Evolutionary conservation across 495 filamentous ascomycete genomes (phyloP), one percentile per base, ranked within the genome.

Genomic region (Daldinia childiae): DNA sequence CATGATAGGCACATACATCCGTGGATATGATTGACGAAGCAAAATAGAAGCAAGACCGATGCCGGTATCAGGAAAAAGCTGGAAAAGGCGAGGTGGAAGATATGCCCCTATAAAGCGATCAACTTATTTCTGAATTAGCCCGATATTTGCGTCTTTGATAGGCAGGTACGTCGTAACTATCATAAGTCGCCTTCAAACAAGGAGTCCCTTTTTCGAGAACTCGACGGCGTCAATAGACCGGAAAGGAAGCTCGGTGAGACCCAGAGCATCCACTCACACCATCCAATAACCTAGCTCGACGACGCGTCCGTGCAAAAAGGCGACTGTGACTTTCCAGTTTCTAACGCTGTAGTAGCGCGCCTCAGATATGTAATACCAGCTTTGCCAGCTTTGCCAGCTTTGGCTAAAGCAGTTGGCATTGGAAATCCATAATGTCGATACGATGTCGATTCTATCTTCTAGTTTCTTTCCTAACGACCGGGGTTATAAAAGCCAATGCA

Each of bases 171-270:
- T 14, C 50, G 26, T 54, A 30, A 54, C 50, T 30, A 51, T 38
- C 9, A 15, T 17, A 57, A 15, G 62, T 64, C n/a, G 38, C 12
- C 21, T 60, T 34, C 8, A 19, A 36, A 12, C 26, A 36, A 56
- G 52, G 24, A 51, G 39, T 34, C n/a, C 59, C 34, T 30, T 51
- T 63, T 32, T 48, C 17, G 52, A 58, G 48, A 52, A 26, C 34
- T 69, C 12, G 29, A 65, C 61, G 66, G 71, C 65, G 62, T 69
- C 45, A 61, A 65, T 64, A 63, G 57, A 73, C 65, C 32, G 71
- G 66, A 73, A 69, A 73, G 71, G 71, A 68, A 73, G 71, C 71
- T 73, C 71, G 62, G 62, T 69, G 71, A 65, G 62, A 69, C 48
- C 61, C 30, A 64, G 64, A 54, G 50, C 59, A 68, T 34, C 64